phyloP scores from a whole-genome alignment of 352 stramenopile genomes.

The Hyaloperonospora arabidopsidis region DNA sequence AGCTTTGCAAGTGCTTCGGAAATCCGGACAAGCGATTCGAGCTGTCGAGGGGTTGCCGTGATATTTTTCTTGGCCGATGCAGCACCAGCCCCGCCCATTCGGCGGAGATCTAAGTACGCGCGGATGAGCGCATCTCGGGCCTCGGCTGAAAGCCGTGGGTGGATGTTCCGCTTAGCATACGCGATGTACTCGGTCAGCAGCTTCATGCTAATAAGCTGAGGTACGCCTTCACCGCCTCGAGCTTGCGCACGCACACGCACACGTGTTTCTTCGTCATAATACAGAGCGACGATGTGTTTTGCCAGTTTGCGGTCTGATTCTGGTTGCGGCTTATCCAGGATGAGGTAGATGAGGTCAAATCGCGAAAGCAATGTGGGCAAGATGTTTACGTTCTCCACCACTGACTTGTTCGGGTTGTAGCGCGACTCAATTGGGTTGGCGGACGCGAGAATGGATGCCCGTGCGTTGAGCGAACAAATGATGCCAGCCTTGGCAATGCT shows the following conservation, averaged over 20 bases:
- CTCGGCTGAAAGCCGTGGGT: conserved; percentile 87
- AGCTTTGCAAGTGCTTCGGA: conserved; percentile 94
- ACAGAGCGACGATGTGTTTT: conserved; percentile 95
- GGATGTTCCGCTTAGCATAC: conserved; percentile 90
- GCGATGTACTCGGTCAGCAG: conserved; percentile 93
- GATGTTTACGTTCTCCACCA: conserved; percentile 99
- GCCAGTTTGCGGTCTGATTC: conserved; percentile 93
- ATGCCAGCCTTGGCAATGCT: conserved; percentile 98
- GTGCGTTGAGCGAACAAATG: conserved; percentile 96
- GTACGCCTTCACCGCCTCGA: conserved; percentile 20
- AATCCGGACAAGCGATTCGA: conserved; percentile 98
- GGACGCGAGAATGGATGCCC: conserved; percentile 97
- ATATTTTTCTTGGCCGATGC: conserved; percentile 90
- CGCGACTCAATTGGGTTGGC: conserved; percentile 97
- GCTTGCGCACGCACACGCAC: conserved; percentile 31
- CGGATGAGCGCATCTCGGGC: conserved; percentile 87
- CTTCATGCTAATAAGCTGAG: conserved; percentile 74
- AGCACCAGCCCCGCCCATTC: conserved; percentile 53
- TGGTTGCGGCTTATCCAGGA: conserved; percentile 93
- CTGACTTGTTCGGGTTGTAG: conserved; percentile 97
- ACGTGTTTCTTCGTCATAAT: conserved; percentile 85
- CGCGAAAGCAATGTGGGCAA: conserved; percentile 95
- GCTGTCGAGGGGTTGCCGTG: conserved; percentile 95
- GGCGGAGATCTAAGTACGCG: conserved; percentile 90
- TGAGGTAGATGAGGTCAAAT: conserved; percentile 99